These are phyloP conservation scores for Cicer cuneatum DNA, from an alignment of 306 rosid species.

Conservation along the genomic window DNA sequence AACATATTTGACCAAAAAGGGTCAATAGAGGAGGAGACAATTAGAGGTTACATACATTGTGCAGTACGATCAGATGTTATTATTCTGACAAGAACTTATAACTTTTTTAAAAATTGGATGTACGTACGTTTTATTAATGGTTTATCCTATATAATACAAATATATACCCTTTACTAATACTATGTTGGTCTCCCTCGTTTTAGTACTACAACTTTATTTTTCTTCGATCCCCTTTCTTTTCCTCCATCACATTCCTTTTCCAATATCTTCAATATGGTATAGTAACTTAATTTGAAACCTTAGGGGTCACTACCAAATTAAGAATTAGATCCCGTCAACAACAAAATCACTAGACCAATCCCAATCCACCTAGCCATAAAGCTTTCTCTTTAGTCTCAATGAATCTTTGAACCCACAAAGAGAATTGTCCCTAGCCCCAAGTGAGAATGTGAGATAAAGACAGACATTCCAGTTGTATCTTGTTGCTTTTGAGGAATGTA, in stretches of 20 bases:
- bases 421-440: constrained; percentile 55
- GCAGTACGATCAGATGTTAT: no score
- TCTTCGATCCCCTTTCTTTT: constrained; percentile 19
- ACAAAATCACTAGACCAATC: constrained; percentile 76
- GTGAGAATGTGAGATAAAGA: constrained; percentile 56
- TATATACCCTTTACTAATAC: constrained; percentile 12
- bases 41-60: no score
- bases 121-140: constrained; percentile 1
- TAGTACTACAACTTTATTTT: constrained; percentile 42
- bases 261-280: constrained; percentile 45
- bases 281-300: constrained; percentile 44
- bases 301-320: constrained; percentile 37
- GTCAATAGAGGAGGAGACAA: no score
- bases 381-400: constrained; percentile 37
- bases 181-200: constrained; percentile 56
- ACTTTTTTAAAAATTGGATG: constrained; percentile 3
- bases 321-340: constrained; percentile 61
- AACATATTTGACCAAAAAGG: no score
- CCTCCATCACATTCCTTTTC: constrained; percentile 29
- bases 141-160: constrained; percentile 18
- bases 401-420: constrained; percentile 40
- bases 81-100: not conserved
- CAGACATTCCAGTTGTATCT: constrained; percentile 98
- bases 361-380: constrained; percentile 53
- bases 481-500: constrained; percentile 94